Conservation (phyloP, 1,284 basidiomycete genomes). For the Ceratobasidium theobromae region DNA sequence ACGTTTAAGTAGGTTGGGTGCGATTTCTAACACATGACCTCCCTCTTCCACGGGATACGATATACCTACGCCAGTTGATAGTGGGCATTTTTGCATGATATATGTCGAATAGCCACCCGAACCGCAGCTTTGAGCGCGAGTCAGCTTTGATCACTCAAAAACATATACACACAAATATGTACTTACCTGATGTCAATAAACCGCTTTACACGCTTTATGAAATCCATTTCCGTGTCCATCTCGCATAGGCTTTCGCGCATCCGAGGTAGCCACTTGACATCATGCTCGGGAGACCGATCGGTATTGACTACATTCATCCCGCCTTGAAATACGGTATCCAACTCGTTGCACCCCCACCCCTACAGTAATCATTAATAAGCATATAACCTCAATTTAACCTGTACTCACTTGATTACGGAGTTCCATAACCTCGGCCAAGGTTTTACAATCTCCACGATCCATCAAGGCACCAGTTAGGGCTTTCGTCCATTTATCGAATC, state of each 20-base stretch:
- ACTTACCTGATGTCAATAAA: constrained; percentile 31
- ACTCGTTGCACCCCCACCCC: constrained; percentile 18
- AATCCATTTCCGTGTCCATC: constrained; percentile 1
- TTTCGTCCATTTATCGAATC: too few relatives aligned
- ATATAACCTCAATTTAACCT: background rate
- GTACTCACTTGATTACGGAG: background rate
- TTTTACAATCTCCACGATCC: background rate
- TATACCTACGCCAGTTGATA: constrained; percentile 14
- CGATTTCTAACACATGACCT: constrained; percentile 17
- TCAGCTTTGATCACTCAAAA: background rate
- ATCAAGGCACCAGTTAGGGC: too few relatives aligned
- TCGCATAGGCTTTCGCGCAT: constrained; percentile 14
- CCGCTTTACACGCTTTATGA: background rate
- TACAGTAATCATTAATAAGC: background rate
- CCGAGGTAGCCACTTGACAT: constrained; percentile 17
- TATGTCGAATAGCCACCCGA: constrained; percentile 30
- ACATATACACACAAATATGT: background rate
- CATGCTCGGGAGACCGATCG: background rate
- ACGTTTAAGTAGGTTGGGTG: background rate
- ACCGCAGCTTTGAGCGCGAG: background rate
- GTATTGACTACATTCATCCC: background rate
- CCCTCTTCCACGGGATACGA: constrained; percentile 27
- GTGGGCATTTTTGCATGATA: constrained; percentile 15
- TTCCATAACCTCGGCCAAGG: background rate
- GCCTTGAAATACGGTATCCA: constrained; percentile 20